A percentile compares a stretch with the other conserved stretches of the same genome.
Conservation (phyloP, 108 stramenopile species). For the Nannochloropsis gaditana region DNA sequence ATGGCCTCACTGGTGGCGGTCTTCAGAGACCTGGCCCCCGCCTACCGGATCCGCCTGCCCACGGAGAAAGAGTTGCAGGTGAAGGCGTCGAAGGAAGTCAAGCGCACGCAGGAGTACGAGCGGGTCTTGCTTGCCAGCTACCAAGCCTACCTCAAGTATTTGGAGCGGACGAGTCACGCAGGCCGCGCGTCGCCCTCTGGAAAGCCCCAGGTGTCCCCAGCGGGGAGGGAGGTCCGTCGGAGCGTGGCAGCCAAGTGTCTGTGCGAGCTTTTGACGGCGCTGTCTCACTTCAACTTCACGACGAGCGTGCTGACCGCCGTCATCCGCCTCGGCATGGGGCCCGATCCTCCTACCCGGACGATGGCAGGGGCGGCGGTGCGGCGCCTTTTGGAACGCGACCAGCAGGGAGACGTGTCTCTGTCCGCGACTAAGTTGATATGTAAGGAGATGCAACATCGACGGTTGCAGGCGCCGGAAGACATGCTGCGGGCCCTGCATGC, state of each 20-base stretch:
- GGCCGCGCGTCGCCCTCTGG: too few relatives aligned
- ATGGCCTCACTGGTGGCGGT: slow-evolving; percentile 75
- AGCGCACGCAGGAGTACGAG: slow-evolving; percentile 38
- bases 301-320: slow-evolving; percentile 41
- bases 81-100: slow-evolving; percentile 76
- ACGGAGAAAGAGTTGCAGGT: slow-evolving; percentile 67
- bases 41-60: slow-evolving; percentile 80
- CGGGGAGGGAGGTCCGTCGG: neutral
- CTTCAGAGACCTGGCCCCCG: slow-evolving; percentile 80
- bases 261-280: slow-evolving; percentile 49
- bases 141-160: slow-evolving; percentile 25
- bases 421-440: slow-evolving; percentile 45
- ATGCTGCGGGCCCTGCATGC: slow-evolving; percentile 35
- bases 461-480: slow-evolving; percentile 42
- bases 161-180: neutral
- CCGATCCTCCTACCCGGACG: slow-evolving; percentile 34
- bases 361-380: slow-evolving; percentile 39
- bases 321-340: slow-evolving; percentile 35
- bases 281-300: slow-evolving; percentile 52
- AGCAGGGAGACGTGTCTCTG: slow-evolving; percentile 48
- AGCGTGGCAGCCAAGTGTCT: slow-evolving; percentile 35
- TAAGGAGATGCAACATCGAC: slow-evolving; percentile 46
- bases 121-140: slow-evolving; percentile 32
- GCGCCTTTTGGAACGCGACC: slow-evolving; percentile 29
- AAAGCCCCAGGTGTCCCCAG: neutral